Conservation (phyloP, 345 rosid genomes). For the Syzygium aqueum region DNA sequence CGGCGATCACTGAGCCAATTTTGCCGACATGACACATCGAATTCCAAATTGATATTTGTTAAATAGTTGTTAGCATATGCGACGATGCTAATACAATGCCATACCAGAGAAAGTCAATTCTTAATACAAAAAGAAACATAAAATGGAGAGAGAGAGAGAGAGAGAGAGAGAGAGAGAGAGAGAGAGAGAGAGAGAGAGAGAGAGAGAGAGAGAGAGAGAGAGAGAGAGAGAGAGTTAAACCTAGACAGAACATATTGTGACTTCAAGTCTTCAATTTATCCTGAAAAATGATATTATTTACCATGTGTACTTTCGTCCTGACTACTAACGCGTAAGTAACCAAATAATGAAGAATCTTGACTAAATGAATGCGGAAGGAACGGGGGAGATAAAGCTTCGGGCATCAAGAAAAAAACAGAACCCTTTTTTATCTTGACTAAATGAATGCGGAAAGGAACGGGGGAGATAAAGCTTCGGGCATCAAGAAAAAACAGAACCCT, state of each 20-base stretch:
- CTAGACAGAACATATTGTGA: neutral
- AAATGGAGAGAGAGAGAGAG: neutral
- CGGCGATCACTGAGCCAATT: neutral
- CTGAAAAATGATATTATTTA: neutral
- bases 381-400: neutral
- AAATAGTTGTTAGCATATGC: neutral
- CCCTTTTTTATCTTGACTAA: constrained; percentile 1
- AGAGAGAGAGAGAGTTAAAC: neutral
- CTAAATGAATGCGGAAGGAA: neutral
- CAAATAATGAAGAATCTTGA: neutral
- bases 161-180: too few relatives aligned
- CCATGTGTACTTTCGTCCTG: neutral
- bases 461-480: neutral
- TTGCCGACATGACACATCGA: neutral
- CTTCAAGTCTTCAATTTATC: neutral
- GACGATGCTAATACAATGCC: neutral
- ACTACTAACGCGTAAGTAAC: neutral
- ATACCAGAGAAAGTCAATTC: neutral
- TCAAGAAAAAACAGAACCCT: neutral
- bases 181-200: neutral
- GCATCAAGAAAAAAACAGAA: neutral
- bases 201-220: neutral
- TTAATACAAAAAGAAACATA: neutral
- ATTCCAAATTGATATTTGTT: neutral
- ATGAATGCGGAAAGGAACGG: neutral